Conservation (phyloP, 129 eudicot species). For the Solidago caesia region DNA sequence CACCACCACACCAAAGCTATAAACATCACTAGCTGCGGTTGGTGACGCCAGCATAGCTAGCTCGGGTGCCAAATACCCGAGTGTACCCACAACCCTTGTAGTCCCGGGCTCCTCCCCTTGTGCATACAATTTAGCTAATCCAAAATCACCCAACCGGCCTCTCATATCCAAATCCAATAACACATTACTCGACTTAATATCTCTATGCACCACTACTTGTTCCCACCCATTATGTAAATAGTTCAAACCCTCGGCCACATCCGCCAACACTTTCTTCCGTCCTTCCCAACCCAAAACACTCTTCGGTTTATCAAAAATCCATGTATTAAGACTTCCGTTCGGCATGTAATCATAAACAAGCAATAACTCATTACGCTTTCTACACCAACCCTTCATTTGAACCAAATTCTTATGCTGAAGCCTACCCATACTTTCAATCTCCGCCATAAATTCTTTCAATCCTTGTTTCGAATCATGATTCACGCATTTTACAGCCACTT, state of each 20-base stretch:
- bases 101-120: constrained; percentile 77
- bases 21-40: constrained; percentile 67
- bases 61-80: constrained; percentile 83
- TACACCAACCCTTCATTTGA: constrained; percentile 80
- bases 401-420: constrained; percentile 80
- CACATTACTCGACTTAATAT: constrained; percentile 80
- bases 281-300: constrained; percentile 53
- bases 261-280: constrained; percentile 50
- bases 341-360: constrained; percentile 88
- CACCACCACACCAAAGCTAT: constrained; percentile 79
- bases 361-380: constrained; percentile 60
- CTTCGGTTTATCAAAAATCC: constrained; percentile 72
- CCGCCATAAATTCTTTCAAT: constrained; percentile 77
- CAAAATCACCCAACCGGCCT: constrained; percentile 79
- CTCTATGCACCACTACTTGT: constrained; percentile 76
- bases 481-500: constrained; percentile 77
- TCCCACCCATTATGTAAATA: constrained; percentile 86
- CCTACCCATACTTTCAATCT: constrained; percentile 79
- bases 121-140: constrained; percentile 69
- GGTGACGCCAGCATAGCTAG: constrained; percentile 65
- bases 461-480: constrained; percentile 83
- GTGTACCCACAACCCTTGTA: constrained; percentile 76
- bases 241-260: constrained; percentile 80
- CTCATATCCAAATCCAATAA: constrained; percentile 66
- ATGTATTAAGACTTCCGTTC: constrained; percentile 65